Evolutionary conservation across 306 rosid species (phyloP).

Genomic region (Abrus pulchellus): DNA sequence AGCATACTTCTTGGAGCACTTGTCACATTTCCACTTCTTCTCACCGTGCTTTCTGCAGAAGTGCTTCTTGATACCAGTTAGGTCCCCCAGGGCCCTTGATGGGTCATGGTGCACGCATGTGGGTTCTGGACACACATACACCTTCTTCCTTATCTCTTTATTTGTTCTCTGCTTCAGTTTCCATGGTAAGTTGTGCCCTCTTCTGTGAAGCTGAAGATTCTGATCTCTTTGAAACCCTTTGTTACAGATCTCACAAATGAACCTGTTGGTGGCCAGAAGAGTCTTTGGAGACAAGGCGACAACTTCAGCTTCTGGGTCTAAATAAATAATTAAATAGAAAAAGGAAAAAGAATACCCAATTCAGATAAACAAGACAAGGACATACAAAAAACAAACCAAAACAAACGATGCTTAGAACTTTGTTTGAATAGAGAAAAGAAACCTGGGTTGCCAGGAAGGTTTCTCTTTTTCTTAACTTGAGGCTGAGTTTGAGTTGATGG

Average conservation of each 20-base stretch:
- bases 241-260: slow-evolving; percentile 91
- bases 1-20: slow-evolving; percentile 90
- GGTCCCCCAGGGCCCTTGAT: slow-evolving; percentile 89
- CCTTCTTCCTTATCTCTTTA: slow-evolving; percentile 87
- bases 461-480: slow-evolving; percentile 75
- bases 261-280: slow-evolving; percentile 84
- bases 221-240: slow-evolving; percentile 97
- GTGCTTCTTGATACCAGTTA: slow-evolving; percentile 97
- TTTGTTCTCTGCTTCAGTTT: slow-evolving; percentile 87
- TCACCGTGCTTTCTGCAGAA: slow-evolving; percentile 95
- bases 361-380: slow-evolving; percentile 18
- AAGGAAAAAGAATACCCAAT: neutral
- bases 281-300: slow-evolving; percentile 86
- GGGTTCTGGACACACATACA: slow-evolving; percentile 88
- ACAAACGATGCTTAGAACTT: neutral
- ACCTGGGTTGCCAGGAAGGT: slow-evolving; percentile 99
- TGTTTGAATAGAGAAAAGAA: slow-evolving; percentile 4
- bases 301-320: slow-evolving; percentile 95
- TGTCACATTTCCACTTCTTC: slow-evolving; percentile 99
- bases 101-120: slow-evolving; percentile 93
- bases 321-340: slow-evolving; percentile 35
- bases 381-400: slow-evolving; percentile 1
- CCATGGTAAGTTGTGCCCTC: slow-evolving; percentile 99
- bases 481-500: slow-evolving; percentile 62
- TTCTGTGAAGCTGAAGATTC: slow-evolving; percentile 92